Conservation (phyloP, 495 filamentous ascomycete species). For the Penicillium nucicola region DNA sequence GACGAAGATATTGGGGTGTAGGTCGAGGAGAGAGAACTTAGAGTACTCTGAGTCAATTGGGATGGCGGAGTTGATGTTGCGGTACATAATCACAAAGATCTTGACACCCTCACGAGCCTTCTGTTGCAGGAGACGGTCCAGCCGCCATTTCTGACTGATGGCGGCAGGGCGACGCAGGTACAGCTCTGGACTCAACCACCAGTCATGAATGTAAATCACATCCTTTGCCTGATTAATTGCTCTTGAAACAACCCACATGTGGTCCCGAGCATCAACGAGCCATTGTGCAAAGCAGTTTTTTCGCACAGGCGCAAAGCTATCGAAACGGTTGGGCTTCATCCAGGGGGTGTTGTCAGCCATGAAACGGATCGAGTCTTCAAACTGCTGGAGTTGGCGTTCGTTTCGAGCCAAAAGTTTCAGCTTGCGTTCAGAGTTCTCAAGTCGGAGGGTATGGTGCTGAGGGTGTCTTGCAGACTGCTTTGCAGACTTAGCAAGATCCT, state of each 20-base stretch:
- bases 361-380: constrained; percentile 83
- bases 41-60: constrained; percentile 99
- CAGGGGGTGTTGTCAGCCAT: constrained; percentile 81
- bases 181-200: constrained; percentile 96
- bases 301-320: constrained; percentile 89
- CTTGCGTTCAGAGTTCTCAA: constrained; percentile 84
- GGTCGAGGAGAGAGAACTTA: constrained; percentile 93
- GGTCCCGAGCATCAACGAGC: constrained; percentile 94
- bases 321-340: constrained; percentile 80
- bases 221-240: constrained; percentile 98
- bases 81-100: constrained; percentile 96
- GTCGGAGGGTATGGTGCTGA: constrained; percentile 78
- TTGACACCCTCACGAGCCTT: constrained; percentile 97
- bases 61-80: constrained; percentile 96
- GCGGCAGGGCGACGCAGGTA: constrained; percentile 94
- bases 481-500: constrained; percentile 57
- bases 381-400: constrained; percentile 84
- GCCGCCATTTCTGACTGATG: constrained; percentile 97
- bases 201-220: constrained; percentile 99
- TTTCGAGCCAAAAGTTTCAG: constrained; percentile 89
- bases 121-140: constrained; percentile 89
- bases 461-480: constrained; percentile 64
- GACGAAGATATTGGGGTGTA: constrained; percentile 95
- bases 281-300: constrained; percentile 88
- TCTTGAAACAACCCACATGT: constrained; percentile 98